Percentiles rank a stretch among this genome's conserved stretches.
These are phyloP conservation scores for Maudiozyma serrabonitensis DNA, from an alignment of 805 yeast species.

Conservation along the genomic window DNA sequence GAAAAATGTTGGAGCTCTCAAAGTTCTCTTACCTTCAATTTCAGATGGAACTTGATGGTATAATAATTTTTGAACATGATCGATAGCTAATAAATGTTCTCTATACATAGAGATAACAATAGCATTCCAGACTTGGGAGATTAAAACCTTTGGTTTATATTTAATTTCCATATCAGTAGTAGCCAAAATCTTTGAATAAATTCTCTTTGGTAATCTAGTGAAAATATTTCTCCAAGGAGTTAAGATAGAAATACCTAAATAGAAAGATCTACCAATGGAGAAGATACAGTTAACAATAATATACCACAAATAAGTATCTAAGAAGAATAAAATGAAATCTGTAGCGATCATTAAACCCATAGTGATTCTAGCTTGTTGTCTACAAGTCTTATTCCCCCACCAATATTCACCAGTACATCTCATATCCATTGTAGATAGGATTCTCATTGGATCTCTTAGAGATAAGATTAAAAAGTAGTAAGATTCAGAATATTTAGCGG, in stretches of 20 bases:
- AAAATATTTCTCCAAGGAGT: conserved; percentile 99
- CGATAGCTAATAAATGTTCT: conserved; percentile 95
- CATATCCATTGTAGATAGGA: conserved; percentile 73
- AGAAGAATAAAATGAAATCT: conserved; percentile 89
- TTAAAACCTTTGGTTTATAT: conserved; percentile 95
- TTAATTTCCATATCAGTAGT: conserved; percentile 99
- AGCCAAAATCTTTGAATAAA: conserved; percentile 93
- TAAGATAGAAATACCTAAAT: conserved; percentile 95
- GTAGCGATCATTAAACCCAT: conserved; percentile 89
- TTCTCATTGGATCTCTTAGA: conserved; percentile 89
- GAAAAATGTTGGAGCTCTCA: conserved; percentile 98
- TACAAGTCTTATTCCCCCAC: conserved; percentile 68
- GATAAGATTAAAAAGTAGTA: conserved; percentile 86
- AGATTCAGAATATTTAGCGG: conserved; percentile 83
- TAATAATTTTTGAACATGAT: conserved; percentile 92
- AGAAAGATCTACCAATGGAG: conserved; percentile 96
- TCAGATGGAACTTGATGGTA: conserved; percentile 98
- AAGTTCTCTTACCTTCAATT: conserved; percentile 94
- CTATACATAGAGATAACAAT: conserved; percentile 98
- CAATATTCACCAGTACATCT: conserved; percentile 94
- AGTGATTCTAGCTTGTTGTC: conserved; percentile 78
- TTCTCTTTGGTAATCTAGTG: conserved; percentile 96
- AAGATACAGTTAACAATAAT: conserved; percentile 88
- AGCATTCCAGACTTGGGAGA: conserved; percentile 98
- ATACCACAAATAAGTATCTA: conserved; percentile 99